Conservation (phyloP, 331 rosid species). For the Spiraea crenata region DNA sequence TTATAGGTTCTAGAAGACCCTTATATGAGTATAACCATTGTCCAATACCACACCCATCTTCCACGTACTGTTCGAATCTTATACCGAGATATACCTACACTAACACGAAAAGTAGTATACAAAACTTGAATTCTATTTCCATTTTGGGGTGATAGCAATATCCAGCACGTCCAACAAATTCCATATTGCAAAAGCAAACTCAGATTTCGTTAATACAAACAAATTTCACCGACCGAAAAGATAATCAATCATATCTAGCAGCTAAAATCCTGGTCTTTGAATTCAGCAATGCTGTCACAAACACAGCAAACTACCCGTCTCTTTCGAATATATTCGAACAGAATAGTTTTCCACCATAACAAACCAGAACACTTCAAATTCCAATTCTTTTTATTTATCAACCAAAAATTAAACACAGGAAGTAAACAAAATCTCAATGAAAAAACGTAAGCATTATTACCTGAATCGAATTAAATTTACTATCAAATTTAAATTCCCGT, state of each 20-base stretch:
- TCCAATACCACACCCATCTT: background rate
- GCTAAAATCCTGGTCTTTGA: background rate
- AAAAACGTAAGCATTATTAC: conserved; percentile 8
- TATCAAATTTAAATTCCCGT: background rate
- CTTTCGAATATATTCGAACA: background rate
- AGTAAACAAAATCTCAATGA: conserved; percentile 6
- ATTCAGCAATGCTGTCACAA: background rate
- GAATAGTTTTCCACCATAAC: background rate
- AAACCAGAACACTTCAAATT: background rate
- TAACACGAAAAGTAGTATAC: background rate
- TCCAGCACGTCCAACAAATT: background rate
- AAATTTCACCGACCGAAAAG: no score
- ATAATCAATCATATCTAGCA: no score
- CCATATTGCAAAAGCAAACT: conserved; percentile 5
- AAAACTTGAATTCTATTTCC: background rate
- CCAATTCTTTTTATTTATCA: background rate
- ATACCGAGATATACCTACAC: background rate
- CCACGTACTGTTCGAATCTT: conserved; percentile 4
- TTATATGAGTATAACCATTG: background rate
- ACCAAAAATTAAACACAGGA: background rate
- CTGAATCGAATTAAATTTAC: conserved; percentile 1
- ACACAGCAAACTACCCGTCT: no score
- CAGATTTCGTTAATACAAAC: no score
- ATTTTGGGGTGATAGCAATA: background rate
- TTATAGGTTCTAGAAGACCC: background rate